Conservation (phyloP, 371 early-diverging fungal species). For the Syncephalastrum monosporum region DNA sequence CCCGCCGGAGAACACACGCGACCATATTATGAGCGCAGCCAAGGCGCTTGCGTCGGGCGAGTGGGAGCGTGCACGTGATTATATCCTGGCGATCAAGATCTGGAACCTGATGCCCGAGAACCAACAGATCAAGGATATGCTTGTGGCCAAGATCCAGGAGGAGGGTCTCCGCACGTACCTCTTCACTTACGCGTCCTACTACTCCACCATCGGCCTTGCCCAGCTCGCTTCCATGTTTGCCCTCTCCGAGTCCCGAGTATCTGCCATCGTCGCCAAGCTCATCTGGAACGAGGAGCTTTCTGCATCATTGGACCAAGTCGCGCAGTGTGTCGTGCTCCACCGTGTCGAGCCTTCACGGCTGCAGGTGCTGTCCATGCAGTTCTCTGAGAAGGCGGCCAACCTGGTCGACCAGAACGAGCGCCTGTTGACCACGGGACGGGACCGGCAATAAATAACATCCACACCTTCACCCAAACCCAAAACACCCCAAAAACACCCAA, state of each 20-base stretch:
- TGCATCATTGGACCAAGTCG: slow-evolving; percentile 80
- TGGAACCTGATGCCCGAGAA: slow-evolving; percentile 90
- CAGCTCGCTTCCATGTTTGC: slow-evolving; percentile 87
- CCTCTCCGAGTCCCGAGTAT: slow-evolving; percentile 65
- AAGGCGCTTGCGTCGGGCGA: slow-evolving; percentile 91
- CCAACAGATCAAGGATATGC: slow-evolving; percentile 86
- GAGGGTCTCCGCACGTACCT: slow-evolving; percentile 95
- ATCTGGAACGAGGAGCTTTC: slow-evolving; percentile 90
- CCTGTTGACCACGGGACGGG: slow-evolving; percentile 56
- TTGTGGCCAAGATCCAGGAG: slow-evolving; percentile 87
- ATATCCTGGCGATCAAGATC: slow-evolving; percentile 88
- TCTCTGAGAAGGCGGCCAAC: slow-evolving; percentile 85
- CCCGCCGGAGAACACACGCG: slow-evolving; percentile 97
- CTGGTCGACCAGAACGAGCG: slow-evolving; percentile 93
- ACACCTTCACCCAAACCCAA: no score
- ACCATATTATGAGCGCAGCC: slow-evolving; percentile 96
- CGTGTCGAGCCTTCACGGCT: slow-evolving; percentile 81
- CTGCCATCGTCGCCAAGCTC: slow-evolving; percentile 86
- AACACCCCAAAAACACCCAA: no score
- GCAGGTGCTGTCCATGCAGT: slow-evolving; percentile 81
- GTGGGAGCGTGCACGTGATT: slow-evolving; percentile 86
- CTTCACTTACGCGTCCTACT: slow-evolving; percentile 87
- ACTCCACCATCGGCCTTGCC: slow-evolving; percentile 81
- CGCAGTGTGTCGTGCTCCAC: slow-evolving; percentile 78
- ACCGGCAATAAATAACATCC: slow-evolving; percentile 13